phyloP scores from a whole-genome alignment of 306 rosid species.

The Medicago truncatula region MtrunA17r5.0-ANR NC_053048.1:46994501-46995000 shows the following conservation, averaged over 20 bases:
- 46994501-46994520: conserved; percentile 9
- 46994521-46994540: conserved; percentile 6
- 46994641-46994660: conserved; percentile 85
- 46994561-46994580: not conserved
- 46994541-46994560: conserved; percentile 12
- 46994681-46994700: conserved; percentile 65
- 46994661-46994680: conserved; percentile 87
- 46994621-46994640: conserved; percentile 89
- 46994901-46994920: conserved; percentile 92
- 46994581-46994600: conserved; percentile 56
- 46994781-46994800: conserved; percentile 22
- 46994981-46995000: conserved; percentile 17
- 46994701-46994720: conserved; percentile 58
- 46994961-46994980: not conserved
- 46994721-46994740: conserved; percentile 49
- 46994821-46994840: conserved; percentile 66
- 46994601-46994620: conserved; percentile 89
- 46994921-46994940: conserved; percentile 80
- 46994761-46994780: not conserved
- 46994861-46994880: conserved; percentile 68
- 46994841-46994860: conserved; percentile 64
- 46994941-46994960: conserved; percentile 25
- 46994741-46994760: conserved; percentile 5
- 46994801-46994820: conserved; percentile 20
- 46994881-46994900: conserved; percentile 70